A percentile compares a stretch with the other conserved stretches of the same genome.
Evolutionary conservation across 2,329 filamentous ascomycete species (phyloP).

Genomic region (Aspergillus uvarum): DNA sequence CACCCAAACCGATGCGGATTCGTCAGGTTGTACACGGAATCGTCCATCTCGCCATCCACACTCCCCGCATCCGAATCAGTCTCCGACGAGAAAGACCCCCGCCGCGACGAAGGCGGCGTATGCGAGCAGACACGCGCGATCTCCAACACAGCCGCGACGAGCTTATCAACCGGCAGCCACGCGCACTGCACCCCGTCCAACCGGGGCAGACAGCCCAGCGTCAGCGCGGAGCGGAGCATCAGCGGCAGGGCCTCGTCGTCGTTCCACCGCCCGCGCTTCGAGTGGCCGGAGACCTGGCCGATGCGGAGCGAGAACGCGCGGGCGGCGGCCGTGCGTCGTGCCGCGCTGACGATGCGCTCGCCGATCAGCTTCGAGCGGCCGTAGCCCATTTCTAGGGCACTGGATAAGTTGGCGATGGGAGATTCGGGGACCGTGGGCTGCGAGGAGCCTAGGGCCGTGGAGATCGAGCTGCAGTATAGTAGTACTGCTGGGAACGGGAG

Average conservation of each 20-base stretch:
- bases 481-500: conserved; percentile 35
- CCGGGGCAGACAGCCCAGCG: conserved; percentile 26
- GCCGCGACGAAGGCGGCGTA: neutral
- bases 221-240: conserved; percentile 34
- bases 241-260: conserved; percentile 34
- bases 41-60: conserved; percentile 8
- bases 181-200: conserved; percentile 26
- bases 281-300: conserved; percentile 37
- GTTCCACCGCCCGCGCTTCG: conserved; percentile 36
- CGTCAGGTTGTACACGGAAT: conserved; percentile 32
- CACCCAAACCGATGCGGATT: conserved; percentile 37
- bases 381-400: conserved; percentile 32
- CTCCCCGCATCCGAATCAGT: neutral
- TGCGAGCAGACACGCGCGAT: conserved; percentile 20
- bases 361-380: conserved; percentile 35
- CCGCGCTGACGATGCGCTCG: conserved; percentile 32
- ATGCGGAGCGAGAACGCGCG: conserved; percentile 33
- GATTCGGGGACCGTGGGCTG: conserved; percentile 14
- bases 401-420: conserved; percentile 12
- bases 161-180: conserved; percentile 35
- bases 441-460: conserved; percentile 33
- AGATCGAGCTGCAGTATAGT: conserved; percentile 54
- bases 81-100: neutral
- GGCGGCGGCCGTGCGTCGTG: conserved; percentile 23
- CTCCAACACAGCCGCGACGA: conserved; percentile 29